phyloP scores from a whole-genome alignment of 2,329 filamentous ascomycete genomes.

The Neurospora crassa region DNA sequence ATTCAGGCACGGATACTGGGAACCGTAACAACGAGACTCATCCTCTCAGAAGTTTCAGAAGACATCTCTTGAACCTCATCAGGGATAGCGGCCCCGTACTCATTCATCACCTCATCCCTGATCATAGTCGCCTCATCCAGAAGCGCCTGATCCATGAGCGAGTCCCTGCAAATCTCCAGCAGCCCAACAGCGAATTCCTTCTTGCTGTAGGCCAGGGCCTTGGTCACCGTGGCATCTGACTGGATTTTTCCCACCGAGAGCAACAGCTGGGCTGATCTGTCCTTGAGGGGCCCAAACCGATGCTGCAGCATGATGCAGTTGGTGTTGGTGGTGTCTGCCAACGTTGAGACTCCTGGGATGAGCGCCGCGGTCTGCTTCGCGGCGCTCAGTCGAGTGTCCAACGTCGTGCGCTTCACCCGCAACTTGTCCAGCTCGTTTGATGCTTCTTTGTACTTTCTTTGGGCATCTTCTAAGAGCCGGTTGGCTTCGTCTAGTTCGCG shows the following conservation, averaged over 20 bases:
- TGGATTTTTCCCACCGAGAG: background rate
- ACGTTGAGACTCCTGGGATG: background rate
- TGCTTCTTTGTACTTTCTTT: background rate
- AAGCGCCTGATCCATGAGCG: background rate
- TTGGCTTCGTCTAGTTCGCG: background rate
- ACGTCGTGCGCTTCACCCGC: background rate
- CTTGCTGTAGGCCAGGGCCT: background rate
- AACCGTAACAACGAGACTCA: background rate
- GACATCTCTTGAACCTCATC: background rate
- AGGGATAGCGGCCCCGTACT: background rate
- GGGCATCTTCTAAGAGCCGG: background rate
- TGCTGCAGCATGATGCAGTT: background rate
- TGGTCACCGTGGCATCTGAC: background rate
- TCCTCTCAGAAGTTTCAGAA: background rate
- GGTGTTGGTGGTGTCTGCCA: background rate
- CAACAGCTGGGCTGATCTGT: background rate
- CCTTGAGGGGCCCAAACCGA: background rate
- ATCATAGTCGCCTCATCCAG: background rate
- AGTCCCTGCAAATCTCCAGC: background rate
- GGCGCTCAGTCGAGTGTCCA: background rate
- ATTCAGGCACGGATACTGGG: background rate
- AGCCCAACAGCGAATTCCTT: background rate
- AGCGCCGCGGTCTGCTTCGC: background rate
- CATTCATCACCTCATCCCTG: background rate
- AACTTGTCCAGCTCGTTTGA: background rate